Conservation (phyloP, 176 grass and related monocot genomes). For the Rhynchospora breviuscula region DNA sequence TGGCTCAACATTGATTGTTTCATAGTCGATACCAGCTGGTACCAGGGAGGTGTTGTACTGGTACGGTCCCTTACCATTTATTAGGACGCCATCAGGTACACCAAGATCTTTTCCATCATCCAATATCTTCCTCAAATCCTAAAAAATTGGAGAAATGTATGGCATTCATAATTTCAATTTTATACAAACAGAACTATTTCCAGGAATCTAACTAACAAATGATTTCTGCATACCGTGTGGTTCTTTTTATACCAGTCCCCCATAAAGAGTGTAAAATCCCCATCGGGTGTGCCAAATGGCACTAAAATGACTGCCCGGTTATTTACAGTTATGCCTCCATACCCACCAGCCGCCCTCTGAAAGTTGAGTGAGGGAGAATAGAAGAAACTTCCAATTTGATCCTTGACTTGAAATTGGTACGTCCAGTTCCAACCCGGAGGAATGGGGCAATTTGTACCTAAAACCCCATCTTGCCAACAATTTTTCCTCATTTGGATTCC, state of each 20-base stretch:
- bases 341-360: constrained; percentile 71
- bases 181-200: background rate
- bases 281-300: constrained; percentile 61
- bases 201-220: background rate
- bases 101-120: constrained; percentile 76
- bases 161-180: background rate
- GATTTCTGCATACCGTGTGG: constrained; percentile 36
- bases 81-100: constrained; percentile 76
- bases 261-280: constrained; percentile 70
- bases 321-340: constrained; percentile 75
- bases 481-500: constrained; percentile 79
- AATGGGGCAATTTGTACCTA: constrained; percentile 87
- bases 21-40: constrained; percentile 53
- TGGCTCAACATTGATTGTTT: constrained; percentile 93
- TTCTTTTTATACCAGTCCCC: constrained; percentile 96
- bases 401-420: constrained; percentile 93
- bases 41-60: constrained; percentile 73
- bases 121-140: constrained; percentile 70
- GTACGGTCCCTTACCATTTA: constrained; percentile 92
- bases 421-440: constrained; percentile 93
- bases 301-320: constrained; percentile 67
- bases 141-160: background rate
- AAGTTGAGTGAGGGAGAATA: constrained; percentile 81
- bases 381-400: constrained; percentile 98
- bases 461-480: constrained; percentile 83